Evolutionary conservation across 495 filamentous ascomycete species (phyloP), one percentile per base, ranked within the genome.

Genomic region (Neurospora sp.): DNA sequence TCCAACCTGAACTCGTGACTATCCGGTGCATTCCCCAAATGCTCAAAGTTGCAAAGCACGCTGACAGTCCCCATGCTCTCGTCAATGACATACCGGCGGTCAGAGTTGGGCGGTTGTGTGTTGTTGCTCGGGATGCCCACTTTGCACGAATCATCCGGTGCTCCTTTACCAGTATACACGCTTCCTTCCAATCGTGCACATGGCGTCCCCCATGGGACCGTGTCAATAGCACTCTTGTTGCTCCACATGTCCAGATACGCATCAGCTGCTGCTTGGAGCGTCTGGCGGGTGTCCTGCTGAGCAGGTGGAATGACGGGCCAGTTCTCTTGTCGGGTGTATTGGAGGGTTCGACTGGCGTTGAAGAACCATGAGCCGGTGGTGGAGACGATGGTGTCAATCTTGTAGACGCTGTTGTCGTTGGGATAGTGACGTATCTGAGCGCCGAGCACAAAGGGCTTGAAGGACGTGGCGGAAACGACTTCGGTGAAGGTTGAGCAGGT

Each of bases 1-100:
- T 85, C 83, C 1, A 85, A 59, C 13, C 84, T 77, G 71, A 84
- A 85, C 76, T 83, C 81, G 40, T 84, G 84, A 45, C 78, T 81
- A 39, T 84, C 84, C 1, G 82, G 79, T 9, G 82, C 83, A 39
- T 77, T 79, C 73, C 76, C 77, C 76, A 84, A 77, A 40, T 84
- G 82, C 71, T 83, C 79, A 76, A 81, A 85, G 54, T 83, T 78
- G 66, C 81, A 84, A 17, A 85, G 70, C 11, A 85, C 80, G 34
- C 74, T 80, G 7, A 84, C 78, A 0, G 78, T 76, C 31, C 84
- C 84, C 73, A 81, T 81, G 0, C 73, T 54, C 13, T 80, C 73
- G 24, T 84, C 84, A 36, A 83, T 82, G 9, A 85, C 84, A 42
- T 85, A 84, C 0, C 84, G 78, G 3, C 84, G 76, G 28, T 77